Evolutionary conservation across 2,329 filamentous ascomycete species (phyloP).

Genomic region (Pyricularia pennisetigena): DNA sequence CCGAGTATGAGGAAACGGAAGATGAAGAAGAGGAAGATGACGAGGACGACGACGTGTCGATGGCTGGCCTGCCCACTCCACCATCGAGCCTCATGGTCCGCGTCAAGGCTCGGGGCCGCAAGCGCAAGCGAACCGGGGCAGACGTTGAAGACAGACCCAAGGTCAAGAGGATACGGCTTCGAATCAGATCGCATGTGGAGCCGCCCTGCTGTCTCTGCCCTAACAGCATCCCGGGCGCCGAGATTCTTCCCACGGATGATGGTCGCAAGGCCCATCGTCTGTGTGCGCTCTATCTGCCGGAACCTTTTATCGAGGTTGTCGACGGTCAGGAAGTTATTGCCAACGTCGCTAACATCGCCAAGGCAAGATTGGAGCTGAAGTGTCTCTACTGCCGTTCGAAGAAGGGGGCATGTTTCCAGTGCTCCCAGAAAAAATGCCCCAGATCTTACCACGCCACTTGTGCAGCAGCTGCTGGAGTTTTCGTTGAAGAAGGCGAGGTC

Average conservation of each 20-base stretch:
- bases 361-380: slow-evolving; percentile 81
- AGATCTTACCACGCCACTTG: slow-evolving; percentile 93
- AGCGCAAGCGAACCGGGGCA: slow-evolving; percentile 52
- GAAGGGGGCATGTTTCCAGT: slow-evolving; percentile 94
- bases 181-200: slow-evolving; percentile 59
- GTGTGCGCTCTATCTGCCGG: slow-evolving; percentile 84
- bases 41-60: slow-evolving; percentile 49
- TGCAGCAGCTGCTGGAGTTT: slow-evolving; percentile 81
- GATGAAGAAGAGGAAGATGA: slow-evolving; percentile 60
- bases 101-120: slow-evolving; percentile 48
- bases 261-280: slow-evolving; percentile 78
- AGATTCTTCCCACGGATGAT: slow-evolving; percentile 79
- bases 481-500: slow-evolving; percentile 78
- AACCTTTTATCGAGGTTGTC: slow-evolving; percentile 72
- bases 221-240: slow-evolving; percentile 73
- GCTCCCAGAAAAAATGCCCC: slow-evolving; percentile 87
- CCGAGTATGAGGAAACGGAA: slow-evolving; percentile 72
- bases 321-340: slow-evolving; percentile 65
- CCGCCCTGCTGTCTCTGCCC: slow-evolving; percentile 88
- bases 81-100: slow-evolving; percentile 65
- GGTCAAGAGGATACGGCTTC: slow-evolving; percentile 69
- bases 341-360: slow-evolving; percentile 73
- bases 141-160: slow-evolving; percentile 37
- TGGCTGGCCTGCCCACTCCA: slow-evolving; percentile 67
- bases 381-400: slow-evolving; percentile 93